Percentiles rank a stretch among this genome's conserved stretches.
phyloP scores from a whole-genome alignment of 257 asterid genomes.

The Salvia splendens region DNA sequence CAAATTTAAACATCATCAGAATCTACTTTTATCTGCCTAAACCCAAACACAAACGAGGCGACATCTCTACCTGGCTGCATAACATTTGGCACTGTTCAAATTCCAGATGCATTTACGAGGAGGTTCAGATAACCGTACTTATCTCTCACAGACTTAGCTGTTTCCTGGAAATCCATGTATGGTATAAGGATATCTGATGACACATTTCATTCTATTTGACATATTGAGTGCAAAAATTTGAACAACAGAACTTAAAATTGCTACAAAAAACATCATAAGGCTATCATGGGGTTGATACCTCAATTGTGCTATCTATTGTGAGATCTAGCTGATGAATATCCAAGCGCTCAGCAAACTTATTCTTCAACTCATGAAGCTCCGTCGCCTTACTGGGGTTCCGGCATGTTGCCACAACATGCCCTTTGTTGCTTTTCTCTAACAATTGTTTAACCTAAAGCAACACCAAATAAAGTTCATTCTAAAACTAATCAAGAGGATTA shows the following conservation, averaged over 20 bases:
- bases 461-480: conserved; percentile 14
- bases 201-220: background rate
- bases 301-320: conserved; percentile 73
- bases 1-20: conserved; percentile 1
- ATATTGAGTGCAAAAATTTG: background rate
- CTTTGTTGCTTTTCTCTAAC: conserved; percentile 63
- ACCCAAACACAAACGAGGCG: conserved; percentile 16
- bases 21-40: background rate
- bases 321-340: conserved; percentile 80
- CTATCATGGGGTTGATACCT: conserved; percentile 45
- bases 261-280: background rate
- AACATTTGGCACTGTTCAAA: conserved; percentile 74
- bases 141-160: conserved; percentile 65
- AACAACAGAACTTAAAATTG: background rate
- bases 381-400: conserved; percentile 73
- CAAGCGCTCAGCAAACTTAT: conserved; percentile 64
- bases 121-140: conserved; percentile 79
- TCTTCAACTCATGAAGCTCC: conserved; percentile 68
- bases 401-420: conserved; percentile 81
- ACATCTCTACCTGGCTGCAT: conserved; percentile 71
- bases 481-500: conserved; percentile 15
- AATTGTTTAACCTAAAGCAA: conserved; percentile 71
- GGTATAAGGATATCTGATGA: background rate
- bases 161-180: conserved; percentile 48
- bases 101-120: conserved; percentile 85